These are phyloP conservation scores for Schrenkiella parvula DNA, from an alignment of 345 rosid genomes.

Conservation along the genomic window DNA sequence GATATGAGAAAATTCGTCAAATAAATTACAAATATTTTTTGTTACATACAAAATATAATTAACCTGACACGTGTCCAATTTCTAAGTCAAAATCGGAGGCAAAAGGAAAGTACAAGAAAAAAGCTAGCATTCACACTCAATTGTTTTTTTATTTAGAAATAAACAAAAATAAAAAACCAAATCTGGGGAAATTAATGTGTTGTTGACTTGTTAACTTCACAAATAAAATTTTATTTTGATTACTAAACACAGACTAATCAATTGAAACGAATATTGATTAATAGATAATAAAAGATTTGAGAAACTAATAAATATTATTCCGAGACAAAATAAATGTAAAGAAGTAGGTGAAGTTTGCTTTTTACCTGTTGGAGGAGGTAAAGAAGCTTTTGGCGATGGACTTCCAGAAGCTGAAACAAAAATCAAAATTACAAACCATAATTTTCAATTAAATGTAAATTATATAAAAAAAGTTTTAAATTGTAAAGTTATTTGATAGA, in stretches of 20 bases:
- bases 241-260: neutral
- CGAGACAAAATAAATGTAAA: neutral
- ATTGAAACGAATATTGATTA: neutral
- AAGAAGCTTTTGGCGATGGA: slow-evolving; percentile 29
- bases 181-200: neutral
- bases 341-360: slow-evolving; percentile 12
- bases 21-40: neutral
- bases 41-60: neutral
- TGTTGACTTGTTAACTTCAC: neutral
- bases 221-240: neutral
- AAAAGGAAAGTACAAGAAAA: neutral
- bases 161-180: neutral
- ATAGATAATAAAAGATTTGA: neutral
- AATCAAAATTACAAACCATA: neutral
- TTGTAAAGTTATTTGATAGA: no score
- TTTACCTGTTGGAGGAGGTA: slow-evolving; percentile 36
- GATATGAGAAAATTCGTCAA: neutral
- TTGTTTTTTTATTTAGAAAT: neutral
- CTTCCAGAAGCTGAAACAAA: neutral
- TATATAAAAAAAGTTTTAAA: neutral
- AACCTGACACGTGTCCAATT: neutral
- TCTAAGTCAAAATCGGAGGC: slow-evolving; percentile 12
- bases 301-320: neutral
- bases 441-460: neutral
- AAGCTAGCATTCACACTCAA: slow-evolving; percentile 25